phyloP scores from a whole-genome alignment of 306 rosid genomes.

The Bauhinia variegata region DNA sequence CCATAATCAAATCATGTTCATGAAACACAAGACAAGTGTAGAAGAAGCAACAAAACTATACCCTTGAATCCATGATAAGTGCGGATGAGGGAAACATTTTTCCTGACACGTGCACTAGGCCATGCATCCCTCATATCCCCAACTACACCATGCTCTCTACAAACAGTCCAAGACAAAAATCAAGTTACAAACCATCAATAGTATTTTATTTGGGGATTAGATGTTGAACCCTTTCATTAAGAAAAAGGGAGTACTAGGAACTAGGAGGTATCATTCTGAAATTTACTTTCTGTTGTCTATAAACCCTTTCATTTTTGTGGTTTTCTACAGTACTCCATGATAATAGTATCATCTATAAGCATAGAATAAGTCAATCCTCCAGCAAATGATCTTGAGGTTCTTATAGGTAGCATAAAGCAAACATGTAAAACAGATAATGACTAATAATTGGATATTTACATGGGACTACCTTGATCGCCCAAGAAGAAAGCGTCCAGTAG shows the following conservation, averaged over 20 bases:
- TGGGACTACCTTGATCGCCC: constrained; percentile 86
- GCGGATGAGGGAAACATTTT: constrained; percentile 80
- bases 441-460: constrained; percentile 7
- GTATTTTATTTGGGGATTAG: not conserved
- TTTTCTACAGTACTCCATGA: not conserved
- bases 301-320: not conserved
- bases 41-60: constrained; percentile 40
- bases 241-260: not conserved
- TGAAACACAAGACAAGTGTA: constrained; percentile 3
- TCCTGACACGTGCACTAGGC: constrained; percentile 92
- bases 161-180: constrained; percentile 29
- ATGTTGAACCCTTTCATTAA: not conserved
- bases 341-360: not conserved
- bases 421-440: constrained; percentile 9
- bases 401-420: not conserved
- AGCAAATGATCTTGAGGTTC: not conserved
- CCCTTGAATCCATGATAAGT: constrained; percentile 98
- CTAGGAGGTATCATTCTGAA: not conserved
- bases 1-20: constrained; percentile 15
- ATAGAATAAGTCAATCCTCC: not conserved
- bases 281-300: not conserved
- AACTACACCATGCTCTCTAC: constrained; percentile 95
- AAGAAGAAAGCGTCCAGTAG: constrained; percentile 94
- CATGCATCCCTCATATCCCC: constrained; percentile 98
- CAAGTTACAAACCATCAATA: constrained; percentile 22